Conservation (phyloP, 2,329 filamentous ascomycete genomes). For the Chrysoporthe deuterocubensis region DNA sequence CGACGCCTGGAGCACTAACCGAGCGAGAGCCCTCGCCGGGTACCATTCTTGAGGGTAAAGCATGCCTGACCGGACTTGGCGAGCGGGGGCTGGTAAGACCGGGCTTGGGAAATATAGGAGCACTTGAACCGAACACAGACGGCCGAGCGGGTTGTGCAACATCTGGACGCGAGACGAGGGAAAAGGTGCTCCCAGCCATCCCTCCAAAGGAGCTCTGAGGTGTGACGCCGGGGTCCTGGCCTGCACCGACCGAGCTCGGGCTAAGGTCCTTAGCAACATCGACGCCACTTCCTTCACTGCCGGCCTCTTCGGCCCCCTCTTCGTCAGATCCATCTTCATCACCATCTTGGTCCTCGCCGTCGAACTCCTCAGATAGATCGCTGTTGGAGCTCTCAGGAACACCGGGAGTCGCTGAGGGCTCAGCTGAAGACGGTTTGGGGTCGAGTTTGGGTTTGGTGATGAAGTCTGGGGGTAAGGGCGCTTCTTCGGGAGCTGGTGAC, state of each 20-base stretch:
- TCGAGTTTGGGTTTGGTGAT: conserved; percentile 23
- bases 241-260: conserved; percentile 49
- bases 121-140: conserved; percentile 59
- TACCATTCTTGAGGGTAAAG: conserved; percentile 55
- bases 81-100: conserved; percentile 67
- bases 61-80: conserved; percentile 70
- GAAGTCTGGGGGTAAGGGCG: conserved; percentile 36
- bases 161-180: conserved; percentile 50
- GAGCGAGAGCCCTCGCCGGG: conserved; percentile 58
- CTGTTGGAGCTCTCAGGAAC: conserved; percentile 44
- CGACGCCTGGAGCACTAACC: conserved; percentile 60
- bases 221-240: conserved; percentile 55
- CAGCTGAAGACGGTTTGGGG: conserved; percentile 34
- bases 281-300: conserved; percentile 62
- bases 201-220: conserved; percentile 64
- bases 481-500: conserved; percentile 29
- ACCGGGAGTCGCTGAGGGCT: conserved; percentile 37
- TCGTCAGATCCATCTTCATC: conserved; percentile 45
- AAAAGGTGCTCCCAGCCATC: conserved; percentile 50
- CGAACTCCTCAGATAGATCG: conserved; percentile 34
- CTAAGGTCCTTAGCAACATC: conserved; percentile 69
- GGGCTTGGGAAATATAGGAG: conserved; percentile 59
- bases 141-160: conserved; percentile 46
- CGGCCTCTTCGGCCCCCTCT: conserved; percentile 51
- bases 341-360: conserved; percentile 38